Evolutionary conservation across 306 rosid species (phyloP), one percentile per base, ranked within the genome.

Genomic region (Gastrolobium bilobum): DNA sequence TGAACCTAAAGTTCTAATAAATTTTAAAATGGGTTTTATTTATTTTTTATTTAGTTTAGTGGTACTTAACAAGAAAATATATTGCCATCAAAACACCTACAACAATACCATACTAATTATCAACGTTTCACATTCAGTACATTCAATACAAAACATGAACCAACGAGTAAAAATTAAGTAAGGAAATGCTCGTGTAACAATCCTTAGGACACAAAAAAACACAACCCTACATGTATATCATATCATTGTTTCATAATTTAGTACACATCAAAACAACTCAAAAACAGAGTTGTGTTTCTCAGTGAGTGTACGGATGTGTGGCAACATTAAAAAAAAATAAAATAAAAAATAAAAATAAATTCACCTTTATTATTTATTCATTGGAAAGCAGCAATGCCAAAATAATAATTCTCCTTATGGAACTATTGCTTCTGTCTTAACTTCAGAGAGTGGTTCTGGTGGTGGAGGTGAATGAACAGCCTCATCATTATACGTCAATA

Each of bases 401-500:
- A 0, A 20, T 20, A 5, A 30, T 35, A 29, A 40, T 50, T 42
- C 40, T n/a, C 4, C 1, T 66, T 14, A 79, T 40, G 75, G 73
- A 53, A 34, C 48, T 4, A 43, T 47, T 1, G 37, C 31, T 13
- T 61, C 61, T 3, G 33, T 57, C 11, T 79, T 20, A n/a, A 50
- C 3, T 9, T 5, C 40, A 37, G 79, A 44, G 2, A 47, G 56
- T 5, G 56, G 48, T 71, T 53, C 35, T 30, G 48, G 79, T 34
- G 81, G 66, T 0, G 86, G 83, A 7, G 76, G 56, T 10, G 70
- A 9, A 13, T 64, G 78, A 51, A 39, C 63, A n/a, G 43, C 72
- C 10, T 13, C 84, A 58, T 87, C 87, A 56, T n/a, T n/a, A n/a
- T n/a, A n/a, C n/a, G n/a, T n/a, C 96, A 92, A 35, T 86, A 92